Evolutionary conservation across 2,329 filamentous ascomycete species (phyloP), one percentile per base, ranked within the genome.

Genomic region (Trichophyton verrucosum): DNA sequence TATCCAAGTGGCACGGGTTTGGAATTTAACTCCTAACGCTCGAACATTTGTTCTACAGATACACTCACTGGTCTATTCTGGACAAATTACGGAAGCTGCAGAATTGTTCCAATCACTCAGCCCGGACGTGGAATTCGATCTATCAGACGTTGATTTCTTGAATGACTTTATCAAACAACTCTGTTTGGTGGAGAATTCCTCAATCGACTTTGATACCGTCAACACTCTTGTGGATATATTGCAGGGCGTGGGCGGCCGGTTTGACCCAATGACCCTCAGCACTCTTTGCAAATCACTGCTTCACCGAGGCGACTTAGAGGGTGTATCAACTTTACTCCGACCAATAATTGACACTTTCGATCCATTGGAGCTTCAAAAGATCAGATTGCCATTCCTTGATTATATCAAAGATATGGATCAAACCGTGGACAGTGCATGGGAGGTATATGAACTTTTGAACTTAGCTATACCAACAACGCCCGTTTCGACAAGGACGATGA

Each of bases 281-380:
- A 81, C 83, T 0, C 78, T 96, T n/a, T 87, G 86, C 62, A 78
- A 86, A 51, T 78, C 87, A 47, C 87, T 95, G 66, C 80, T 96
- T 9, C 81, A 83, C 63, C 84, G 87, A 46, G 87, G 89, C 67
- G 88, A 95, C 69, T 80, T 85, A 49, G 84, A 86, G 64, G 90
- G 95, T 63, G 85, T 90, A 3, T 86, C 90, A 64, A 89, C 95
- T 69, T 81, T 95, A 0, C 81, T 97, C 15, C 89, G 91, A 24
- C 87, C 88, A 53, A 79, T 85, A 24, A 63, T 75, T 38, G 71
- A 72, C 13, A 67, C 66, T 15, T 74, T 73, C 58, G 70, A 72
- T 36, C 61, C 66, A 3, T 77, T 81, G 11, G 87, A 95, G 70
- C 84, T 91, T 62, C 78, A 78, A 6, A 72, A 81, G 36, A 84